phyloP scores from a whole-genome alignment of 2,329 filamentous ascomycete species.

The Cryphonectria radicalis region DNA sequence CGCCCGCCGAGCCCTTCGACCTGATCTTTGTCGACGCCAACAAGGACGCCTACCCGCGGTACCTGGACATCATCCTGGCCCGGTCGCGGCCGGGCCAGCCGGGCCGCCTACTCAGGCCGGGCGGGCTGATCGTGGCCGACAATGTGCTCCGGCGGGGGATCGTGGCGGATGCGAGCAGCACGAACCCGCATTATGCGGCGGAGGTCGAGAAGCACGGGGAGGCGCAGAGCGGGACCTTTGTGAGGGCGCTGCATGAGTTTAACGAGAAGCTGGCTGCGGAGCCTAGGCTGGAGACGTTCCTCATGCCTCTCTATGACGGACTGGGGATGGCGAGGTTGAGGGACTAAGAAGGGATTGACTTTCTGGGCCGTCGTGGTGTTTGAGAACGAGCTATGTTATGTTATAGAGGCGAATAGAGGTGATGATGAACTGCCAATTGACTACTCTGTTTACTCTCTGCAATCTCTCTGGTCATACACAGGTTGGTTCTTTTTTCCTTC shows the following conservation, averaged over 20 bases:
- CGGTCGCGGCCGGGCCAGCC: slow-evolving; percentile 44
- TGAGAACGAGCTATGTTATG: neutral
- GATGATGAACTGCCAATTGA: neutral
- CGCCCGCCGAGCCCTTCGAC: slow-evolving; percentile 51
- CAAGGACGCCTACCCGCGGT: slow-evolving; percentile 55
- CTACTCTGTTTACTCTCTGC: neutral
- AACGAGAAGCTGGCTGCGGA: slow-evolving; percentile 40
- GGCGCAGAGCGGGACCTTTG: slow-evolving; percentile 17
- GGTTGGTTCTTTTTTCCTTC: neutral
- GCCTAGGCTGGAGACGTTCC: slow-evolving; percentile 41
- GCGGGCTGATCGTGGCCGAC: slow-evolving; percentile 58
- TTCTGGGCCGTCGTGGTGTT: neutral
- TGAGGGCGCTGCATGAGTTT: slow-evolving; percentile 37
- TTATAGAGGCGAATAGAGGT: neutral
- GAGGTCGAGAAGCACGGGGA: slow-evolving; percentile 22
- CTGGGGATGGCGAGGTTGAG: slow-evolving; percentile 38
- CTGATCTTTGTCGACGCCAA: slow-evolving; percentile 60
- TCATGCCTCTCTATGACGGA: slow-evolving; percentile 47
- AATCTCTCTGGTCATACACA: neutral
- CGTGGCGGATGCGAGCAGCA: slow-evolving; percentile 45
- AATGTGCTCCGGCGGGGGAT: slow-evolving; percentile 56
- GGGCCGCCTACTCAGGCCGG: slow-evolving; percentile 50
- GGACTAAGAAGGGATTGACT: slow-evolving; percentile 28
- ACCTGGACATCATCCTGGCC: slow-evolving; percentile 51
- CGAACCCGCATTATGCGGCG: slow-evolving; percentile 37